A percentile compares a stretch with the other conserved stretches of the same genome.
phyloP scores from a whole-genome alignment of 202 grass and related monocot species.

The Alloteropsis angusta region DNA sequence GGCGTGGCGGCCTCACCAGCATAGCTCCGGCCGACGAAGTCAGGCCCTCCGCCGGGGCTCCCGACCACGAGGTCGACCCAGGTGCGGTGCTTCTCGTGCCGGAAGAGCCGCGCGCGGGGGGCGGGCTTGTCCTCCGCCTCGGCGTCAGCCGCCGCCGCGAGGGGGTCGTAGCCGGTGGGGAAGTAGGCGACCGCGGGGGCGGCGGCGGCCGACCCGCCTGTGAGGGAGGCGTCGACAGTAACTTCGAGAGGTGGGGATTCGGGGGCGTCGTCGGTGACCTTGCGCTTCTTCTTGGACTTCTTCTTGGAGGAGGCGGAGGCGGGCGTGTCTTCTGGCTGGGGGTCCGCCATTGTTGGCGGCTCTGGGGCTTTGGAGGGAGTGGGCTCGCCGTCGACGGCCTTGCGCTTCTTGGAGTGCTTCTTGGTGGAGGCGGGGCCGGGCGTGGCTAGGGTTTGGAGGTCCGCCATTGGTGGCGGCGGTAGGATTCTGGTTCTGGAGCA shows the following conservation, averaged over 20 bases:
- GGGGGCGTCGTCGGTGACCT: too few species aligned
- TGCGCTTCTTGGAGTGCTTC: constrained; percentile 34
- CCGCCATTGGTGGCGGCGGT: constrained; percentile 27
- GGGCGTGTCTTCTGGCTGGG: background rate
- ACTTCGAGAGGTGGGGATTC: too few species aligned
- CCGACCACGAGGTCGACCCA: constrained; percentile 58
- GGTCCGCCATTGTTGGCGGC: constrained; percentile 32
- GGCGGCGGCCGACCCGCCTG: background rate
- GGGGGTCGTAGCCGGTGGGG: constrained; percentile 66
- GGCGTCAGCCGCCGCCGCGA: background rate
- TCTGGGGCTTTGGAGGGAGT: too few species aligned
- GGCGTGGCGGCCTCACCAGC: constrained; percentile 51
- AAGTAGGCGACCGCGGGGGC: constrained; percentile 76
- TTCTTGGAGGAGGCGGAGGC: background rate
- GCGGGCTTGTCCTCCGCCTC: background rate
- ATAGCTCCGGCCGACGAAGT: constrained; percentile 79
- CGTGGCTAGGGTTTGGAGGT: background rate
- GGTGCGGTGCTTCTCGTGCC: constrained; percentile 30
- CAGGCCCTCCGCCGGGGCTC: constrained; percentile 26
- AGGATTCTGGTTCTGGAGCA: constrained; percentile 35
- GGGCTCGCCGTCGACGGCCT: background rate
- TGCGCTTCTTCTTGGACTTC: constrained; percentile 37
- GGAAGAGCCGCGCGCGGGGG: constrained; percentile 28
- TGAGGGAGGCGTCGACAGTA: constrained; percentile 23
- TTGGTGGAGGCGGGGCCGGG: background rate